Evolutionary conservation across 257 asterid species (phyloP), one percentile per base, ranked within the genome.

Genomic region (Gynochthodes officinalis): DNA sequence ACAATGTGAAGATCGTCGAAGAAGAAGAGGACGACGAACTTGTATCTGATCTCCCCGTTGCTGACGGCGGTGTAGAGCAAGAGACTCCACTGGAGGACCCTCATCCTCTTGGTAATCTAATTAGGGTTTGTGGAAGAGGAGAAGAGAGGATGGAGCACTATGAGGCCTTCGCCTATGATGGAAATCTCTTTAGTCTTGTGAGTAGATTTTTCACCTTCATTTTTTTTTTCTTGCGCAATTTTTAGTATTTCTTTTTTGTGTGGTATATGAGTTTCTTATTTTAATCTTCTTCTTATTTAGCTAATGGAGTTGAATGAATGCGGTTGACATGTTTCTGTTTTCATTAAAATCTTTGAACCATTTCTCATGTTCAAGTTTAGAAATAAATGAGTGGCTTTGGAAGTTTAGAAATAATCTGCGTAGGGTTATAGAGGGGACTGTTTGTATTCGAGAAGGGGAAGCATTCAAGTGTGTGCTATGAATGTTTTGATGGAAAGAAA

Each of bases 61-160:
- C 19, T 2, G 42, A 60, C 13, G 16, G 23, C 43, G 44, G 14
- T 16, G 43, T 21, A 15, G 37, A 18, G n/a, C 12, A 18, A 14
- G 68, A 35, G 48, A 2, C 49, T 19, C 48, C 68, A 30, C 30
- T 4, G 68, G 68, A 63, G 30, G 23, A 43, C 27, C 68, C 68
- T 63, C 48, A 42, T 19, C 68, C 30, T 11, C 18, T 63, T 43
- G 49, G 68, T 23, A 43, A 63, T 2, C 49, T 43, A 2, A n/a
- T 63, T 63, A 63, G 68, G 68, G 49, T 63, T 63, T 2, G 12
- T 21, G 68, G 68, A 63, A 37, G 5, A 5, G 67, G 67, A 61
- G n/a, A 35, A 32, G 67, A 61, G 4, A 35, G 49, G 30, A 63
- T 49, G 49, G 25, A 63, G 49, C 30, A 19, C 49, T 63, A 63